Conservation (phyloP, 2,329 filamentous ascomycete species). For the Aspergillus clavatus region DNA sequence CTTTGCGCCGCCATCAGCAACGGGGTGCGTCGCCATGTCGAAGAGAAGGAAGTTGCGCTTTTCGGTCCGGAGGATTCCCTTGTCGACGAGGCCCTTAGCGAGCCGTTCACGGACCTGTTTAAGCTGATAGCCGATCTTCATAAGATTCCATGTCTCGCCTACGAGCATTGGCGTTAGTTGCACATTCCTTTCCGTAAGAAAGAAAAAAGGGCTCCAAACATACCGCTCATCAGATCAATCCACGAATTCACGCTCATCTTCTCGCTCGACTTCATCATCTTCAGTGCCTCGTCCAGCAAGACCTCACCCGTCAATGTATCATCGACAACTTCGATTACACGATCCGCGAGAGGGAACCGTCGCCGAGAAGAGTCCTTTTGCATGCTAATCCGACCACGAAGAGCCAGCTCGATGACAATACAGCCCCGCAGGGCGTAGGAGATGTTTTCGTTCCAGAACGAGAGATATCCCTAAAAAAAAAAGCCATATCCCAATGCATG, state of each 20-base stretch:
- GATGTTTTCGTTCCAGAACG: constrained; percentile 99
- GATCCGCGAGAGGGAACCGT: constrained; percentile 86
- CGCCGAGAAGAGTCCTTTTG: constrained; percentile 90
- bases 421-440: constrained; percentile 95
- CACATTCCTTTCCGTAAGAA: background rate
- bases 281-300: constrained; percentile 91
- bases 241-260: constrained; percentile 99
- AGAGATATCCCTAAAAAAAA: constrained; percentile 83
- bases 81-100: constrained; percentile 95
- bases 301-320: constrained; percentile 96
- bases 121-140: constrained; percentile 99
- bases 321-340: constrained; percentile 94
- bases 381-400: constrained; percentile 95
- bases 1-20: constrained; percentile 93
- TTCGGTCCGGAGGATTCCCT: constrained; percentile 95
- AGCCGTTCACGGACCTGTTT: constrained; percentile 98
- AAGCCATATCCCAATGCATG: constrained; percentile 3
- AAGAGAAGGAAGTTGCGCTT: constrained; percentile 99
- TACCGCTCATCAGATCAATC: constrained; percentile 99
- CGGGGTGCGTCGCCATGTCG: constrained; percentile 98
- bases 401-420: constrained; percentile 95
- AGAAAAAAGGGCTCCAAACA: constrained; percentile 9
- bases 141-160: constrained; percentile 99
- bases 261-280: constrained; percentile 99
- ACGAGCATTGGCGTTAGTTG: constrained; percentile 9